Conservation (phyloP, 495 filamentous ascomycete species). For the Aspergillus nanangensis region DNA sequence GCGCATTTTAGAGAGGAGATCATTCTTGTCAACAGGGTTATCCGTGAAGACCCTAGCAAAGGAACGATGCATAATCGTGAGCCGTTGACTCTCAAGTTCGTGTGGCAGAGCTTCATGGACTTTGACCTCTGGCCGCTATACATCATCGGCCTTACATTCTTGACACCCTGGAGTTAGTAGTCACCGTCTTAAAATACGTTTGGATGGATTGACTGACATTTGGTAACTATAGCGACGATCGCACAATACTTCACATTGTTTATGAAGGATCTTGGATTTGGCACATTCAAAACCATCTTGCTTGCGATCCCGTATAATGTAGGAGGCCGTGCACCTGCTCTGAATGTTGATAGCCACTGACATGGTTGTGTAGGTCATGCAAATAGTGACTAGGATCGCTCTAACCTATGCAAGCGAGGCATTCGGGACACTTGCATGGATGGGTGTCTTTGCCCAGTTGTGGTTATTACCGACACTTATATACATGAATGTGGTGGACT, state of each 20-base stretch:
- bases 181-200: no score
- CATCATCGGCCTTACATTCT: slow-evolving; percentile 44
- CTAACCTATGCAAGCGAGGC: slow-evolving; percentile 49
- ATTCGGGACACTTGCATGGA: slow-evolving; percentile 43
- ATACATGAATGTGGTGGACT: slow-evolving; percentile 45
- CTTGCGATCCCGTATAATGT: slow-evolving; percentile 50
- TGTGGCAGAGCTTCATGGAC: slow-evolving; percentile 49
- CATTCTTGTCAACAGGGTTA: slow-evolving; percentile 69
- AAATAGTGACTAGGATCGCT: slow-evolving; percentile 36
- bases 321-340: background rate
- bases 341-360: background rate
- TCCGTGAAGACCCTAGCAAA: slow-evolving; percentile 72
- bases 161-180: slow-evolving; percentile 42
- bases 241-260: slow-evolving; percentile 59
- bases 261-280: slow-evolving; percentile 55
- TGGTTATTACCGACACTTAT: slow-evolving; percentile 56
- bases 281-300: slow-evolving; percentile 61
- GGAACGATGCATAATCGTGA: slow-evolving; percentile 59
- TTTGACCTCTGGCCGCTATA: slow-evolving; percentile 55
- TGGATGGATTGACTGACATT: background rate
- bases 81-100: slow-evolving; percentile 38
- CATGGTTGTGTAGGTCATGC: slow-evolving; percentile 25
- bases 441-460: slow-evolving; percentile 41
- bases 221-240: slow-evolving; percentile 21
- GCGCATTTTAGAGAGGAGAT: slow-evolving; percentile 32